Evolutionary conservation across 2,329 filamentous ascomycete genomes (phyloP).

Genomic region (Trichoderma gracile): DNA sequence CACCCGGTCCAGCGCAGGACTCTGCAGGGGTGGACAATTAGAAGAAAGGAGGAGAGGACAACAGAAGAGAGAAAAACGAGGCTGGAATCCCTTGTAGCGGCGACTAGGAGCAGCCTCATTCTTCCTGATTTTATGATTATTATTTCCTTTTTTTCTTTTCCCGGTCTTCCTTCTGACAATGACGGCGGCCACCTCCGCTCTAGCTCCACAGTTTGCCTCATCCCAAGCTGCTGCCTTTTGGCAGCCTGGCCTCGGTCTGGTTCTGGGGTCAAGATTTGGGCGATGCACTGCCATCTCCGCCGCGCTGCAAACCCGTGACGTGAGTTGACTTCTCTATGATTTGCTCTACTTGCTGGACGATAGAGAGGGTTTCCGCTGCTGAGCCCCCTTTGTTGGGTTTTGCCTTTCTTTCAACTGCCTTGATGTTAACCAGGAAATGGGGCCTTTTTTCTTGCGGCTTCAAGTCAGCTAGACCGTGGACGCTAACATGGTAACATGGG

Average conservation of each 20-base stretch:
- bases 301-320: background rate
- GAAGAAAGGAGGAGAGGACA: no score
- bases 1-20: background rate
- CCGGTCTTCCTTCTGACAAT: background rate
- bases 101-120: background rate
- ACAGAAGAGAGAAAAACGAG: background rate
- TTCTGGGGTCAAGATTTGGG: background rate
- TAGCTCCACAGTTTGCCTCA: slow-evolving; percentile 10
- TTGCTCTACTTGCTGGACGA: background rate
- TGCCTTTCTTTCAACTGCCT: background rate
- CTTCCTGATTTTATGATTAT: no score
- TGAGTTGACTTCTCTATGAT: background rate
- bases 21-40: background rate
- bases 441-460: background rate
- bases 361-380: background rate
- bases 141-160: no score
- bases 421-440: background rate
- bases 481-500: slow-evolving; percentile 5
- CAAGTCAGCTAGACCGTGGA: background rate
- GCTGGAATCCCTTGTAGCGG: slow-evolving; percentile 1
- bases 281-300: slow-evolving; percentile 10
- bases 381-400: background rate
- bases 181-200: slow-evolving; percentile 7
- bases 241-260: slow-evolving; percentile 4
- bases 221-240: background rate